A percentile compares a stretch with the other conserved stretches of the same genome.
These are phyloP conservation scores for Ophiostoma himal-ulmi DNA, from an alignment of 2,329 filamentous ascomycete genomes.

Conservation along the genomic window DNA sequence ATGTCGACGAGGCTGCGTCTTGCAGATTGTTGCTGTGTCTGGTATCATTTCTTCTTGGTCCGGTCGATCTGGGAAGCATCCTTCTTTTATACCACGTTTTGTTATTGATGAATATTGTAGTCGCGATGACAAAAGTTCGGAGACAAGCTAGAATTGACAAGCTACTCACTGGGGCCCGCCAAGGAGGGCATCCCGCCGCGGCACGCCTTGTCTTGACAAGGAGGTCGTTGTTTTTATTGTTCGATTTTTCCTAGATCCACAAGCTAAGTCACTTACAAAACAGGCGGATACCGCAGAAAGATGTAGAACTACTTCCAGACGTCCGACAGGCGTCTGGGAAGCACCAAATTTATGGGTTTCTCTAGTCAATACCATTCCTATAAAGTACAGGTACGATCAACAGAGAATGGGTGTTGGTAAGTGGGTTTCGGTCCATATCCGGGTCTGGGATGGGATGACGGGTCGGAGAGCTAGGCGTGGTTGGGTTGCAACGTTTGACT, in stretches of 20 bases:
- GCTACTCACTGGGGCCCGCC: background rate
- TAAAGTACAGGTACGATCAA: background rate
- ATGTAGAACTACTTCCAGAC: background rate
- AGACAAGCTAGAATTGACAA: background rate
- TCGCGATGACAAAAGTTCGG: background rate
- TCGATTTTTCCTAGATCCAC: background rate
- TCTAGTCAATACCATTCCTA: background rate
- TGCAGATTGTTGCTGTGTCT: background rate
- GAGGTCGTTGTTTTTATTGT: background rate
- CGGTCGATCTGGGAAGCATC: background rate
- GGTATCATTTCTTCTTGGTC: background rate
- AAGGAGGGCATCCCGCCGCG: constrained; percentile 3
- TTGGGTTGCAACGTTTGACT: background rate
- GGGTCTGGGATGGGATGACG: background rate
- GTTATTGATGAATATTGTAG: background rate
- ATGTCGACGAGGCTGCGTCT: background rate
- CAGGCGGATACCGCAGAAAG: background rate
- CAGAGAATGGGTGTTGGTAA: background rate
- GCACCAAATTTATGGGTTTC: background rate
- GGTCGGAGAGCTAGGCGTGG: background rate
- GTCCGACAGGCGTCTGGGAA: background rate
- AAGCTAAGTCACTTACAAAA: background rate
- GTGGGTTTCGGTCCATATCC: background rate
- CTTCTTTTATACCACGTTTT: constrained; percentile 3
- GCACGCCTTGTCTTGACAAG: background rate